These are phyloP conservation scores for Luffa aegyptiaca DNA, from an alignment of 306 rosid genomes.

Conservation along the genomic window DNA sequence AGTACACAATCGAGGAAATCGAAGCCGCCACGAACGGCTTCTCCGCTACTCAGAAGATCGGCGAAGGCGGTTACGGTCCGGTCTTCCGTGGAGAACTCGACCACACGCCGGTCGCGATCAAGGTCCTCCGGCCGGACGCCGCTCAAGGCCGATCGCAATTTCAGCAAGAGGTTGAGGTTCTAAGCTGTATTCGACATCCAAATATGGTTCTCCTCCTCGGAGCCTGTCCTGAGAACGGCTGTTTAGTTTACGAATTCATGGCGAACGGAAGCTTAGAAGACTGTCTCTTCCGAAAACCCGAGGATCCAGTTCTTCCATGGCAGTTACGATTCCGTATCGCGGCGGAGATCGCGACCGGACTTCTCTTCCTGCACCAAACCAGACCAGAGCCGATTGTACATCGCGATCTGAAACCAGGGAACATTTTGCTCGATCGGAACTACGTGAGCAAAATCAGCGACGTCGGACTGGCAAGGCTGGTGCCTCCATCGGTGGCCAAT, in stretches of 20 bases:
- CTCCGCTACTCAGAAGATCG: slow-evolving; percentile 36
- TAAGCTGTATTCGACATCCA: slow-evolving; percentile 79
- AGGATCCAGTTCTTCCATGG: slow-evolving; percentile 52
- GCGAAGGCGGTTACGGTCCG: slow-evolving; percentile 93
- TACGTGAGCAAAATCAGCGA: slow-evolving; percentile 86
- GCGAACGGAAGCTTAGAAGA: slow-evolving; percentile 85
- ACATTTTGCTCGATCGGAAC: slow-evolving; percentile 77
- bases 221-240: slow-evolving; percentile 77
- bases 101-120: slow-evolving; percentile 73
- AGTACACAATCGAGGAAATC: slow-evolving; percentile 54
- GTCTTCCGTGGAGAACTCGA: slow-evolving; percentile 58
- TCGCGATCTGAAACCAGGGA: slow-evolving; percentile 79
- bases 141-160: slow-evolving; percentile 77
- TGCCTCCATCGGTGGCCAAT: slow-evolving; percentile 71
- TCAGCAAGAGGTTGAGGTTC: slow-evolving; percentile 76
- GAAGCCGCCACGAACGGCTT: slow-evolving; percentile 55
- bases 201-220: slow-evolving; percentile 92
- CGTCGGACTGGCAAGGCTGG: slow-evolving; percentile 84
- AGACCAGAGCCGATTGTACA: slow-evolving; percentile 93
- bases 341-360: slow-evolving; percentile 77
- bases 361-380: slow-evolving; percentile 67
- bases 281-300: slow-evolving; percentile 49
- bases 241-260: slow-evolving; percentile 84
- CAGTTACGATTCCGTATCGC: slow-evolving; percentile 69
- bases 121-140: slow-evolving; percentile 64